These are phyloP conservation scores for Aspergillus ibericus DNA, from an alignment of 2,329 filamentous ascomycete genomes.

Conservation along the genomic window DNA sequence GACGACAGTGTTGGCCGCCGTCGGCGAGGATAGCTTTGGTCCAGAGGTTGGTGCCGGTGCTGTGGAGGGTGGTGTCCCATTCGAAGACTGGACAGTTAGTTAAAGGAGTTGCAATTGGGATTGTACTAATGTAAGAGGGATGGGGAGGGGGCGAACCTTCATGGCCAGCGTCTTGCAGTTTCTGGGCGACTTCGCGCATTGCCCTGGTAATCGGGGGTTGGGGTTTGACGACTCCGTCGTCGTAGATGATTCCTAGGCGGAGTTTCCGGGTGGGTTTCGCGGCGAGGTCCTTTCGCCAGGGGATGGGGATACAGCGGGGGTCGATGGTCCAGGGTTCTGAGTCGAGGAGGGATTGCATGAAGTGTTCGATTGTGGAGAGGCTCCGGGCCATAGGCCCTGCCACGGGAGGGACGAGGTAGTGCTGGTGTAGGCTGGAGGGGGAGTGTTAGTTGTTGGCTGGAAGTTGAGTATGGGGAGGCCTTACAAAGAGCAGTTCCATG, in stretches of 20 bases:
- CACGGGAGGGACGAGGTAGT: constrained; percentile 30
- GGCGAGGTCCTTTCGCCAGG: constrained; percentile 27
- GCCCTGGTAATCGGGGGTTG: constrained; percentile 61
- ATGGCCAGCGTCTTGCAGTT: constrained; percentile 57
- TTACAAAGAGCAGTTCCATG: constrained; percentile 28
- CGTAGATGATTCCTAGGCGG: constrained; percentile 60
- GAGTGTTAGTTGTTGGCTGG: constrained; percentile 15
- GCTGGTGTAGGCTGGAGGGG: constrained; percentile 44
- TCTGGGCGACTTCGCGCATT: constrained; percentile 51
- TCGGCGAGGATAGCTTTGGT: constrained; percentile 31
- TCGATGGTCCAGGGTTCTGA: constrained; percentile 35
- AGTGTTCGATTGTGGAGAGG: constrained; percentile 27
- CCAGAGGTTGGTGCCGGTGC: constrained; percentile 29
- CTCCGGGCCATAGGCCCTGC: constrained; percentile 29
- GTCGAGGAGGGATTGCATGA: constrained; percentile 27
- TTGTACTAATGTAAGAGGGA: background rate
- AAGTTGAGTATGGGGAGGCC: background rate
- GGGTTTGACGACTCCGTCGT: constrained; percentile 60
- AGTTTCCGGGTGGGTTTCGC: constrained; percentile 45
- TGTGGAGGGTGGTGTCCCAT: constrained; percentile 31
- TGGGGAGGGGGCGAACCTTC: constrained; percentile 30
- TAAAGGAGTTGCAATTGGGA: background rate
- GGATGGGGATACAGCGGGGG: constrained; percentile 41
- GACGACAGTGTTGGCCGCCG: constrained; percentile 29
- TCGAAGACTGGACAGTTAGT: constrained; percentile 23